Conservation (phyloP, 192 early-diverging fungal genomes). For the Coemansia biformis region DNA sequence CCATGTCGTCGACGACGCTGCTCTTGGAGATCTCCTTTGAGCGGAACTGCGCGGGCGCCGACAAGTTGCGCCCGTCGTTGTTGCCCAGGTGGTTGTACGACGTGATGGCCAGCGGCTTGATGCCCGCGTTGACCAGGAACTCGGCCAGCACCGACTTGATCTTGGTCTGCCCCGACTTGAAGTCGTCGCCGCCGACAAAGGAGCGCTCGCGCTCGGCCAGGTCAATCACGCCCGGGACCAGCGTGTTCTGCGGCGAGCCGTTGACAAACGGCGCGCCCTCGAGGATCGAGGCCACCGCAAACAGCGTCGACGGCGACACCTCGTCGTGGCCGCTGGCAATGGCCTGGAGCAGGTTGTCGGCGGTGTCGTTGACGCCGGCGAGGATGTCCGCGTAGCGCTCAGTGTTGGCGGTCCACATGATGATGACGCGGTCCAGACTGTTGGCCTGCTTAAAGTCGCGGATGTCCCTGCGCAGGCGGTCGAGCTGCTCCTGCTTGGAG, state of each 20-base stretch:
- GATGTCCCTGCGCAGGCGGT: constrained; percentile 91
- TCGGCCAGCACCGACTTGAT: constrained; percentile 98
- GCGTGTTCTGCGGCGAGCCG: constrained; percentile 98
- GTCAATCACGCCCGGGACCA: constrained; percentile 90
- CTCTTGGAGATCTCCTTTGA: constrained; percentile 99
- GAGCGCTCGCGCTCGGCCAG: constrained; percentile 83
- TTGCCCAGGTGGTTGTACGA: constrained; percentile 98
- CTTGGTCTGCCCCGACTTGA: constrained; percentile 99
- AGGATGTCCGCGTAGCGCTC: constrained; percentile 78
- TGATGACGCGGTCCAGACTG: constrained; percentile 85
- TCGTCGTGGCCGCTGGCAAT: constrained; percentile 81
- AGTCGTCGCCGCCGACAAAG: constrained; percentile 98
- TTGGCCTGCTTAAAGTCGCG: constrained; percentile 90
- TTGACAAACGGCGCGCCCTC: constrained; percentile 97
- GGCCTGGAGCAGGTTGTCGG: constrained; percentile 82
- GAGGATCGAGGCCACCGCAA: constrained; percentile 92
- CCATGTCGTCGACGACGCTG: constrained; percentile 99
- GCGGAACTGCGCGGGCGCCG: constrained; percentile 95
- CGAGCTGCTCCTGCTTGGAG: constrained; percentile 87
- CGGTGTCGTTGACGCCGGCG: constrained; percentile 93
- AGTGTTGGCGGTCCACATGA: constrained; percentile 99
- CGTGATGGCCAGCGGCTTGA: constrained; percentile 96
- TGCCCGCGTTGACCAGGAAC: constrained; percentile 97
- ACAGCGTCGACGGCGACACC: constrained; percentile 92
- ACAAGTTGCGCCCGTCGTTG: constrained; percentile 99